Base-by-base conservation (phyloP, 352 stramenopile species). In the Phytophthora cryptogea region DNA sequence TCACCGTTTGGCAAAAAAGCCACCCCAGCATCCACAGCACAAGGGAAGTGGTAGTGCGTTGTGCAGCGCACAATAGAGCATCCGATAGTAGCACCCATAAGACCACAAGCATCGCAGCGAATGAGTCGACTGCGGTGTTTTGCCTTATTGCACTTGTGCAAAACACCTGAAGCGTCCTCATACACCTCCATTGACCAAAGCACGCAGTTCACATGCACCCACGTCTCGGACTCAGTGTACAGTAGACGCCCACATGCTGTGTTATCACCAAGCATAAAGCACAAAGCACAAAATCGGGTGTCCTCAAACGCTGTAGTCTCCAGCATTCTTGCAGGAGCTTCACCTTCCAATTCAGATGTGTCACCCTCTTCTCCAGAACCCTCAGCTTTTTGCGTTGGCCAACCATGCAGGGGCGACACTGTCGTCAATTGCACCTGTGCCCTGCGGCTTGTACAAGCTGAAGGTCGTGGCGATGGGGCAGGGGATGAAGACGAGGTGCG, bases 31-130 rank as follows among this genome's bases (percentile, higher is more conserved):
- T 92, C 90, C 14, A 94, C 74, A 14, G 93, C 93, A 51, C 95
- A 98, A 1, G 86, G 80, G 54, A 98, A 98, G 67, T 99, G 96
- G 47, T 92, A 99, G 59, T 97, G 96, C 32, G 74, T 78, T 33
- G 77, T 78, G 42, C 95, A 98, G 6, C 91, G 88, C 6, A 76
- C 70, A 28, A 93, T 86, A 9, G 69, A 76, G 57, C 96, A 99
- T 8, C 95, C 95, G 11, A 98, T 72, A 4, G 91, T 98, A 10
- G 96, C 95, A 5, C 96, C 96, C 20, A 85, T 73, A 2, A 94
- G 71, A 9, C 86, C 86, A 59, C 96, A 99, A 5, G 81, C 84
- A 52, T 97, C 89, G 48, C 96, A 99, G 9, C 90, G 88, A 54
- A 97, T 77, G 42, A 91, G 83, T 7, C 90, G 82, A 35, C 92